Evolutionary conservation across 306 rosid genomes (phyloP).

Genomic region (Medicago arabica): DNA sequence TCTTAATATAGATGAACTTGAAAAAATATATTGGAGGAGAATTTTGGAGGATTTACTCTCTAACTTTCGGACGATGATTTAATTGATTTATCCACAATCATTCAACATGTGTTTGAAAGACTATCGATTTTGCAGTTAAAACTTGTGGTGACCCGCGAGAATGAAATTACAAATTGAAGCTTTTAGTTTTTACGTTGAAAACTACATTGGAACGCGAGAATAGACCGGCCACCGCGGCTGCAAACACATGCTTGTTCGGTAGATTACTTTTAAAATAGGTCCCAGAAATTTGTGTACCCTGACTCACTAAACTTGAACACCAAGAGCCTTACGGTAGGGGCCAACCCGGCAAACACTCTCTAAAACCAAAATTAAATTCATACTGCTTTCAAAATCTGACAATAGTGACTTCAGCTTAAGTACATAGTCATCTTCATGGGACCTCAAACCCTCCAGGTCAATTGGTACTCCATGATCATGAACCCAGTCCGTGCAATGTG

Average conservation of each 20-base stretch:
- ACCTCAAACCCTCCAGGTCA: constrained; percentile 5
- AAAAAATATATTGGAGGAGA: too few relatives aligned
- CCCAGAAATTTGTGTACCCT: constrained; percentile 35
- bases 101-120: too few relatives aligned
- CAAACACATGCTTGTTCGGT: neutral
- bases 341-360: constrained; percentile 59
- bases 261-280: constrained; percentile 23
- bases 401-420: constrained; percentile 36
- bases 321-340: constrained; percentile 59
- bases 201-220: too few relatives aligned
- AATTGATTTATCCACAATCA: too few relatives aligned
- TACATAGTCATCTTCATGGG: constrained; percentile 40
- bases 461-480: neutral
- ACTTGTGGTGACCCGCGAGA: too few relatives aligned
- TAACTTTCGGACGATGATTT: too few relatives aligned
- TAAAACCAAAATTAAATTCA: constrained; percentile 18
- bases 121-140: too few relatives aligned
- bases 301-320: constrained; percentile 56
- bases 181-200: neutral
- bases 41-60: too few relatives aligned
- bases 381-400: constrained; percentile 41
- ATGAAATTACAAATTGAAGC: too few relatives aligned
- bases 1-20: too few relatives aligned
- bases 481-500: neutral
- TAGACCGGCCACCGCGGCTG: neutral